Conservation (phyloP, 1,139 yeast species). For the Suhomyces wounanorum region DNA sequence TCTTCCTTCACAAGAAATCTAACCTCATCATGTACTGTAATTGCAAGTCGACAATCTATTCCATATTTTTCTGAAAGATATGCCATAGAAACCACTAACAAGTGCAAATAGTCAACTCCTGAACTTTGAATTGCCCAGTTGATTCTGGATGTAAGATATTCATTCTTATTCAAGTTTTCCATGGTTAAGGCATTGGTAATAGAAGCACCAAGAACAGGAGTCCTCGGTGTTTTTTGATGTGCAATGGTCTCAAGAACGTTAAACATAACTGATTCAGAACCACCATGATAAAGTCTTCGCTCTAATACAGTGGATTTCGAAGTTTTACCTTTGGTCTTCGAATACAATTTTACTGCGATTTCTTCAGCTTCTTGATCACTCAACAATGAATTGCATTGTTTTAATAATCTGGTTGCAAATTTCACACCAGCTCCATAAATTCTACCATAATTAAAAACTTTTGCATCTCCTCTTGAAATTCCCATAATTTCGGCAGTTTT, state of each 20-base stretch:
- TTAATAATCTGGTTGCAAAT: conserved; percentile 79
- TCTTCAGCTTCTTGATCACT: conserved; percentile 68
- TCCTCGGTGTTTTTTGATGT: conserved; percentile 75
- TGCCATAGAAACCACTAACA: conserved; percentile 85
- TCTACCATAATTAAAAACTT: conserved; percentile 93
- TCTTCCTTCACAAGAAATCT: conserved; percentile 75
- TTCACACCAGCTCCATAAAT: conserved; percentile 96
- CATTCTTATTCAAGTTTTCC: conserved; percentile 61
- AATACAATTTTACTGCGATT: conserved; percentile 70
- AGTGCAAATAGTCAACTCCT: conserved; percentile 93
- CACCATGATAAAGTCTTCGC: conserved; percentile 73
- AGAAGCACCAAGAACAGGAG: conserved; percentile 93
- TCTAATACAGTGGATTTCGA: conserved; percentile 31
- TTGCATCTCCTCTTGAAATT: conserved; percentile 88
- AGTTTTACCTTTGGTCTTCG: conserved; percentile 77
- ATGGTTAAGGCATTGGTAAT: conserved; percentile 82
- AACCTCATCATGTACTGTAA: conserved; percentile 95
- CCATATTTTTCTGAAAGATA: conserved; percentile 65
- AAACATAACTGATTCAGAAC: conserved; percentile 90
- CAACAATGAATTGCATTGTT: conserved; percentile 75
- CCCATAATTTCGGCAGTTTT: conserved; percentile 90
- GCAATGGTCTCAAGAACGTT: conserved; percentile 89
- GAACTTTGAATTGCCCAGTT: conserved; percentile 99
- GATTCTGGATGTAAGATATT: conserved; percentile 84
- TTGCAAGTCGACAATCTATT: conserved; percentile 75